A percentile compares a stretch with the other conserved stretches of the same genome.
phyloP scores from a whole-genome alignment of 192 early-diverging fungal genomes.

The Paraglomus occultum region DNA sequence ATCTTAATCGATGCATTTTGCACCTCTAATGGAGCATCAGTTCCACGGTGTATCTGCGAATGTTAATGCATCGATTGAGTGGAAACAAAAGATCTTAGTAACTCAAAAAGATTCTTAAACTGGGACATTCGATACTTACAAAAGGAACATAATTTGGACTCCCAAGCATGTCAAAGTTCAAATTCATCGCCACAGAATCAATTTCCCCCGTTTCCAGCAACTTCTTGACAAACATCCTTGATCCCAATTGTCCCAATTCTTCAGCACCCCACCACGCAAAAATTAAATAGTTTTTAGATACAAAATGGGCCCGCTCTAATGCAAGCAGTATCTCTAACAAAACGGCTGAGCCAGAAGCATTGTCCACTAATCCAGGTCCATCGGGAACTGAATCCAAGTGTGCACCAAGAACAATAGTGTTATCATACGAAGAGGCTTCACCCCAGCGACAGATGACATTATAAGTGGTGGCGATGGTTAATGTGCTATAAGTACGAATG shows the following conservation, averaged over 20 bases:
- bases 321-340: slow-evolving; percentile 60
- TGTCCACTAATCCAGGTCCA: slow-evolving; percentile 71
- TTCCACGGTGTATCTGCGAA: slow-evolving; percentile 61
- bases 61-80: not conserved
- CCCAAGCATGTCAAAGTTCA: slow-evolving; percentile 75
- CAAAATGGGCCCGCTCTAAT: slow-evolving; percentile 42
- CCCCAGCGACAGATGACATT: slow-evolving; percentile 60
- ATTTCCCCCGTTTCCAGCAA: slow-evolving; percentile 45
- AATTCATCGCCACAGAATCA: slow-evolving; percentile 53
- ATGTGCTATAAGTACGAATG: slow-evolving; percentile 49
- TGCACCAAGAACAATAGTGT: slow-evolving; percentile 59
- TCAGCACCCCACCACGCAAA: slow-evolving; percentile 79
- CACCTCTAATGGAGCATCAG: slow-evolving; percentile 53
- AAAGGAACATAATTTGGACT: slow-evolving; percentile 69
- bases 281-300: slow-evolving; percentile 55
- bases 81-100: not conserved
- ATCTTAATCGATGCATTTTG: slow-evolving; percentile 52
- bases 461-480: slow-evolving; percentile 57
- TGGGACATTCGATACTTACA: slow-evolving; percentile 31
- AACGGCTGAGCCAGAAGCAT: slow-evolving; percentile 60
- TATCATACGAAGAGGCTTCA: slow-evolving; percentile 41
- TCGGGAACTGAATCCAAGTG: slow-evolving; percentile 69
- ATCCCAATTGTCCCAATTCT: slow-evolving; percentile 66
- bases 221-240: slow-evolving; percentile 55
- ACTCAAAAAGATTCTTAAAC: not conserved